Conservation (phyloP, 225 moss, liverwort and hornwort species). For the Marchantia polymorpha region DNA sequence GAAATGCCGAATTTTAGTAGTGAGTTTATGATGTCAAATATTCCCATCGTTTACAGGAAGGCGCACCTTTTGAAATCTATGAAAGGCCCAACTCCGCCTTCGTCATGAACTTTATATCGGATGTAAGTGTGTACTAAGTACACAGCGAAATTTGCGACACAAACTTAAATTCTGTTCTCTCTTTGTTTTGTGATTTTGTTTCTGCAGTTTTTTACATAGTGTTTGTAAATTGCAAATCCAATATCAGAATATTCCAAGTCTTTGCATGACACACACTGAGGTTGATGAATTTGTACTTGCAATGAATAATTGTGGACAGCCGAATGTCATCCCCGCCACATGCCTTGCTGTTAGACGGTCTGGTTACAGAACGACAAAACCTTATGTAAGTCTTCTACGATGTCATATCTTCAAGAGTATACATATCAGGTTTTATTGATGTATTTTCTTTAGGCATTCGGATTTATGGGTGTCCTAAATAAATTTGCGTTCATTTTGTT, state of each 20-base stretch:
- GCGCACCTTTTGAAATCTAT: slow-evolving; percentile 32
- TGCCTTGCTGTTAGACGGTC: slow-evolving; percentile 33
- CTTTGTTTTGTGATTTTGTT: not conserved
- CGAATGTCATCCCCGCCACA: slow-evolving; percentile 31
- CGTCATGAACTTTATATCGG: slow-evolving; percentile 41
- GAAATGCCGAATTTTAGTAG: not conserved
- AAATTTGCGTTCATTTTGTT: not conserved
- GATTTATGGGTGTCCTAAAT: not conserved
- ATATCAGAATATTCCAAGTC: no score
- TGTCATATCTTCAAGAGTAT: not conserved
- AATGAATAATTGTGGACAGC: slow-evolving; percentile 14
- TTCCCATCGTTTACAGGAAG: slow-evolving; percentile 14
- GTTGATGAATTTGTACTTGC: not conserved
- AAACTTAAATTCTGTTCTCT: not conserved
- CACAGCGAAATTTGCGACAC: no score
- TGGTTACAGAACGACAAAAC: slow-evolving; percentile 30
- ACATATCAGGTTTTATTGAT: not conserved
- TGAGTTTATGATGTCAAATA: not conserved
- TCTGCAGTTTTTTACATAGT: not conserved
- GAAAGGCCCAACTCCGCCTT: slow-evolving; percentile 35
- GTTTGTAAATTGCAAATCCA: not conserved
- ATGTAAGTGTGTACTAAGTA: slow-evolving; percentile 23
- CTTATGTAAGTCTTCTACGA: slow-evolving; percentile 12
- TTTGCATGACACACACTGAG: not conserved
- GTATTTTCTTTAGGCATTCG: not conserved